Conservation (phyloP, 2,329 filamentous ascomycete species). For the Aureobasidium sp. region DNA sequence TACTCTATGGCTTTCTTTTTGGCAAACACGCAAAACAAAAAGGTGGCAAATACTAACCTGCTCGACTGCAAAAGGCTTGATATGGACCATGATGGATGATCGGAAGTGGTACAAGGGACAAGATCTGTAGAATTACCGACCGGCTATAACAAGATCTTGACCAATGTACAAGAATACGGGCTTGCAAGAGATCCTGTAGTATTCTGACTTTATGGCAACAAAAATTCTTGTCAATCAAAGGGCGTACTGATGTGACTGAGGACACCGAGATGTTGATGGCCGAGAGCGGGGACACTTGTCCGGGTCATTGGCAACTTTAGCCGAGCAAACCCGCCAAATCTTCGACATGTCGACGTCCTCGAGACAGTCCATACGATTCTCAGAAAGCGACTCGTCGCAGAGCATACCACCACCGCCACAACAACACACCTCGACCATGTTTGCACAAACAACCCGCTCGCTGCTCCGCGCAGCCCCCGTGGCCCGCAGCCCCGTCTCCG, state of each 20-base stretch:
- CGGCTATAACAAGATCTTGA: background rate
- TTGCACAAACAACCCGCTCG: conserved; percentile 12
- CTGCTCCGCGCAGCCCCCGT: conserved; percentile 12
- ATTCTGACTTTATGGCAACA: background rate
- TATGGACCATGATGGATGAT: conserved; percentile 45
- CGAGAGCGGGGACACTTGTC: background rate
- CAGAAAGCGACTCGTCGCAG: background rate
- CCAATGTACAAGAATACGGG: background rate
- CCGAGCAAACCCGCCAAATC: background rate
- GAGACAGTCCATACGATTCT: background rate
- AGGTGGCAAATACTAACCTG: conserved; percentile 41
- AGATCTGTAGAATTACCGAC: background rate
- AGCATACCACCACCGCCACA: background rate
- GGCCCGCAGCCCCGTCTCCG: background rate
- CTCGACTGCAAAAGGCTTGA: conserved; percentile 64
- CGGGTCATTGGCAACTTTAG: background rate
- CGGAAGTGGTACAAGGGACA: background rate
- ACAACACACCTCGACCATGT: background rate
- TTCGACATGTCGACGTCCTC: background rate
- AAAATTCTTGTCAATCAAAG: background rate
- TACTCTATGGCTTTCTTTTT: conserved; percentile 25
- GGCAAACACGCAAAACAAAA: background rate
- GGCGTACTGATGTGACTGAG: background rate
- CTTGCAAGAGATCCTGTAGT: background rate
- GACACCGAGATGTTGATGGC: background rate